Evolutionary conservation across 1,139 yeast species (phyloP).

Genomic region (Protomyces lactucae-debilis): DNA sequence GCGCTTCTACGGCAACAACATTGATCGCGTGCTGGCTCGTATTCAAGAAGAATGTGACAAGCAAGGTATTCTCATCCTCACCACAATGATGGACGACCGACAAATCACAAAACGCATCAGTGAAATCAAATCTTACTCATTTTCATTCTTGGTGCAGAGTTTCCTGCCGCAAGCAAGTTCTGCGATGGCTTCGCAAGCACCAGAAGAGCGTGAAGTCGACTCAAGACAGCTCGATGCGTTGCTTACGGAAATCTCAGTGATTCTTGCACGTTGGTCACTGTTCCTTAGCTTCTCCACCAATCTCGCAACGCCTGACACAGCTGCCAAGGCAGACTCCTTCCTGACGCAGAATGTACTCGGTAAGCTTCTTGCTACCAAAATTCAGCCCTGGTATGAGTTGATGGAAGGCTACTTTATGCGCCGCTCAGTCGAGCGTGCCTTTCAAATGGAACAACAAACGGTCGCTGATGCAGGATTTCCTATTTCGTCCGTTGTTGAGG

Average conservation of each 20-base stretch:
- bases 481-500: conserved; percentile 82
- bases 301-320: conserved; percentile 40
- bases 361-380: conserved; percentile 39
- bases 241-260: conserved; percentile 64
- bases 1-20: conserved; percentile 60
- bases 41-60: conserved; percentile 86
- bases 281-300: conserved; percentile 70
- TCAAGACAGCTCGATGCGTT: conserved; percentile 54
- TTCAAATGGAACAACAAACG: conserved; percentile 73
- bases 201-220: conserved; percentile 41
- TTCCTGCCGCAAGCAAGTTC: conserved; percentile 32
- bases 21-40: conserved; percentile 61
- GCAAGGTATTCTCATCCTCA: conserved; percentile 81
- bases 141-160: conserved; percentile 40
- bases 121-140: conserved; percentile 51
- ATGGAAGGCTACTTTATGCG: conserved; percentile 64
- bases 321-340: conserved; percentile 38
- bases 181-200: conserved; percentile 30
- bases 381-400: conserved; percentile 59
- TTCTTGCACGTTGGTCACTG: conserved; percentile 81
- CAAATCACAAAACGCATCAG: conserved; percentile 46
- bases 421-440: conserved; percentile 76
- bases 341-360: conserved; percentile 9
- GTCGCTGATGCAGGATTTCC: conserved; percentile 48
- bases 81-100: conserved; percentile 74